phyloP scores from a whole-genome alignment of 2,329 filamentous ascomycete genomes.

The Coniochaeta sp. region DNA sequence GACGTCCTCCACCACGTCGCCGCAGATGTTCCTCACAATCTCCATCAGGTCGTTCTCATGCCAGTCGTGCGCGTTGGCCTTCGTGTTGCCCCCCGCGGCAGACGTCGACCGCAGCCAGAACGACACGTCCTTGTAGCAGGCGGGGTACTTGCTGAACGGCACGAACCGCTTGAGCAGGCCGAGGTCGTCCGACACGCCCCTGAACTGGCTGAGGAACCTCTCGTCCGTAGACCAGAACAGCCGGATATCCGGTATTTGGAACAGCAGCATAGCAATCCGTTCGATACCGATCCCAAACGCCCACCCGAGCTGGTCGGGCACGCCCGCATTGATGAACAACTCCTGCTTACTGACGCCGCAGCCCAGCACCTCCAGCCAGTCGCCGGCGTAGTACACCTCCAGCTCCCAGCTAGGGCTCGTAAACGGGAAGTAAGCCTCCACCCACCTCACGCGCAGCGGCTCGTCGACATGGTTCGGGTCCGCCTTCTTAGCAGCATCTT shows the following conservation, averaged over 20 bases:
- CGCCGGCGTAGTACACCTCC: slow-evolving; percentile 87
- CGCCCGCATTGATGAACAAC: slow-evolving; percentile 69
- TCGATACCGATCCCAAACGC: slow-evolving; percentile 93
- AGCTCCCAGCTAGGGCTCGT: slow-evolving; percentile 94
- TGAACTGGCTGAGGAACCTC: slow-evolving; percentile 84
- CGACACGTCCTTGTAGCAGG: slow-evolving; percentile 84
- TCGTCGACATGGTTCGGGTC: slow-evolving; percentile 47
- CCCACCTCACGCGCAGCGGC: slow-evolving; percentile 82
- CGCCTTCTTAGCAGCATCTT: slow-evolving; percentile 51
- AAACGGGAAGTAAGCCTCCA: slow-evolving; percentile 96
- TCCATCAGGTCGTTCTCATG: slow-evolving; percentile 99
- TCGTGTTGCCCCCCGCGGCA: slow-evolving; percentile 37
- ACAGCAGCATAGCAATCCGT: slow-evolving; percentile 94
- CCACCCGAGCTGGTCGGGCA: slow-evolving; percentile 76
- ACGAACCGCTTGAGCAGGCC: slow-evolving; percentile 56
- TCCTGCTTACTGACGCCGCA: slow-evolving; percentile 83
- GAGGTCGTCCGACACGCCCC: slow-evolving; percentile 47
- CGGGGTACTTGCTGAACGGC: slow-evolving; percentile 87
- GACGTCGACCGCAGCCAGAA: slow-evolving; percentile 68
- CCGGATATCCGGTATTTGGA: slow-evolving; percentile 91
- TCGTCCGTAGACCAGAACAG: slow-evolving; percentile 88
- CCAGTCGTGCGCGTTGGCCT: slow-evolving; percentile 43
- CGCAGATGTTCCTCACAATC: slow-evolving; percentile 74
- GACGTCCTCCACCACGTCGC: slow-evolving; percentile 84
- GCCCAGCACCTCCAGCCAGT: slow-evolving; percentile 96